Base-by-base conservation (phyloP, 441 rosid genomes). In the Sinapis alba region DNA sequence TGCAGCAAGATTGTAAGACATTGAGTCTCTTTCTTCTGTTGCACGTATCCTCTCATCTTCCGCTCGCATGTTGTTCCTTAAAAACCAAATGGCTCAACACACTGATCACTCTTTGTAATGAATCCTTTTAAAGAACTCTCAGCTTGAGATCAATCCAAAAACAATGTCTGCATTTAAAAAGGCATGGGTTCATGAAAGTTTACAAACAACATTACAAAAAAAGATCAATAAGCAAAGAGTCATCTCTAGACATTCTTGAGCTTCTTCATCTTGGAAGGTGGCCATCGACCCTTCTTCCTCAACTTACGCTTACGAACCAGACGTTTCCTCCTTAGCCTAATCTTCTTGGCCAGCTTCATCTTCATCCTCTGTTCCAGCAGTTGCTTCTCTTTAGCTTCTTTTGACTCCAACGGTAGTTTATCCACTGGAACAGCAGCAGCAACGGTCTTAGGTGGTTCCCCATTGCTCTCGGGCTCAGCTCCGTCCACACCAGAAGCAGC, bases 261-360 rank as follows among this genome's bases (percentile, higher is more conserved):
- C 81, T 89, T 94, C 85, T 88, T 94, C 97, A 94, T 83, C 88
- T 92, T 94, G 5, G 98, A 94, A 79, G 97, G 97, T 8, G 98
- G 98, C 98, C 98, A 94, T 75, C 97, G 81, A 59, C 98, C 97
- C 89, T 92, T 94, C 95, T 94, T 94, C 85, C 98, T 89, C 91
- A 94, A 34, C 79, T 77, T 87, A 62, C 97, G 85, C 83, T 94
- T 94, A 72, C 97, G 89, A 51, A 92, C 62, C 2, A 94, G 90
- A 68, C 97, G 86, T 71, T 90, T 92, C 77, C 98, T 88, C 20
- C 97, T 86, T 6, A 94, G 95, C 82, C 98, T 76, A 28, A 90
- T 81, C 84, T 94, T 92, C 84, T 85, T 94, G 0, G 97, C 98
- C 74, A 92, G 32, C 74, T 90, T 94, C 97, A 94, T 94, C 89